Base-by-base conservation (phyloP, 2,329 filamentous ascomycete genomes). In the Orbilia blumenaviensis region DNA sequence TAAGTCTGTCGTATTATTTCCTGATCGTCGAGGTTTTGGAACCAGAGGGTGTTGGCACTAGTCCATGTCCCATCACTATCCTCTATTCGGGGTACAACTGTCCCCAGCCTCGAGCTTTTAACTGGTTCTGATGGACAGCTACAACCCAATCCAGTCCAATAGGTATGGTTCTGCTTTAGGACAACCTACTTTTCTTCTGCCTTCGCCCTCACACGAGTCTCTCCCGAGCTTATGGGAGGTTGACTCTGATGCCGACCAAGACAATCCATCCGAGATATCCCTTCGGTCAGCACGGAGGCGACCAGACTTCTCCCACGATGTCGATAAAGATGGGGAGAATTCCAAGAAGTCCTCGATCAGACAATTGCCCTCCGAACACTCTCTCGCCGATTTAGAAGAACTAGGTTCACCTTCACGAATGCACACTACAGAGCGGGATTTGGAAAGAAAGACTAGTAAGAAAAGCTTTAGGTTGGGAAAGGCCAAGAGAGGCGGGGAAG, bases 151-250 rank as follows among this genome's bases (percentile, higher is more conserved):
- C 12, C 71, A 36, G 21, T 50, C 29, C 5, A 36, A 46, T 2
- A 62, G 21, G 6, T 23, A 54, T 23, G 32, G 25, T 27, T 12
- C n/a, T 10, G 9, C 25, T 21, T 10, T 42, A 48, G 29, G 50
- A 9, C 56, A 66, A 16, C 14, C 42, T 10, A 48, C 63, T 6
- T 76, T 64, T 25, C 34, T 76, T 25, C 58, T 76, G 3, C 71
- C 71, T 2, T 52, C 63, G 6, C 48, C 54, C 2, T 68, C 71
- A 4, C 25, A 36, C 1, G 64, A 76, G 14, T 68, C 71, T n/a
- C 50, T 74, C n/a, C 14, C 36, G 5, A 74, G 69, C 25, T 10
- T 62, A 2, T 73, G 50, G 68, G 61, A 73, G 48, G 36, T 48
- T 21, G 46, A 64, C 29, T 58, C 44, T n/a, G 38, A 68, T 52